Evolutionary conservation across 352 stramenopile genomes (phyloP), one percentile per base, ranked within the genome.

Genomic region (Globisporangium acanthophoron): DNA sequence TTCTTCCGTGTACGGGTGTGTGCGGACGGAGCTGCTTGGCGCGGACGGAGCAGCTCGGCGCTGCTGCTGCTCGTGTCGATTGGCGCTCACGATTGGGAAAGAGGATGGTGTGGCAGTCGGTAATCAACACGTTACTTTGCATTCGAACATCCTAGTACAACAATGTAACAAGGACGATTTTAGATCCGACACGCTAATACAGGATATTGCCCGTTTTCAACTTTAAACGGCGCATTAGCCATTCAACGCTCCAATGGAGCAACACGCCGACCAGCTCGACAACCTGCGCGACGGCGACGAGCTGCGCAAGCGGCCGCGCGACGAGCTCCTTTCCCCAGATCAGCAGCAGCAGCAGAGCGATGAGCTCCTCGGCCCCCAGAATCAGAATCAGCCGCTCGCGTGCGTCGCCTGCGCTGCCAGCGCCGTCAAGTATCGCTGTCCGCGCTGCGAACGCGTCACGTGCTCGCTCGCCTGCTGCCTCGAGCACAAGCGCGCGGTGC

Each of bases 381-480:
- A 12, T 15, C 8, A 18, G 12, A 35, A 39, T 29, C 48, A 61
- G 45, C 51, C 16, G 21, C 44, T 71, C 3, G 52, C 44, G n/a
- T 94, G 85, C 66, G 62, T 58, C 48, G 65, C 63, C 11, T 94
- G 85, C 52, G 64, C 61, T 33, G 66, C 61, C 12, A 62, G 21
- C 20, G 64, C 80, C 49, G 78, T 92, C 69, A 94, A 94, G 70
- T 94, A 94, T 62, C 82, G 85, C 50, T 94, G 85, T 74, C 85
- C 85, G 40, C 72, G 80, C 54, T 94, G 85, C 57, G 85, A 94
- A 62, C 78, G 82, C 58, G 77, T 91, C 67, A 92, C 85, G 54
- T 94, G 85, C 61, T 92, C 82, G 46, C 64, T 94, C 49, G 62
- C 67, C 16, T 94, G 85, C 70, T 94, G 85, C 53, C 49, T 91